Percentiles rank a stretch among this genome's conserved stretches.
Conservation (phyloP, 257 asterid genomes). For the Leonotis leonurus region DNA sequence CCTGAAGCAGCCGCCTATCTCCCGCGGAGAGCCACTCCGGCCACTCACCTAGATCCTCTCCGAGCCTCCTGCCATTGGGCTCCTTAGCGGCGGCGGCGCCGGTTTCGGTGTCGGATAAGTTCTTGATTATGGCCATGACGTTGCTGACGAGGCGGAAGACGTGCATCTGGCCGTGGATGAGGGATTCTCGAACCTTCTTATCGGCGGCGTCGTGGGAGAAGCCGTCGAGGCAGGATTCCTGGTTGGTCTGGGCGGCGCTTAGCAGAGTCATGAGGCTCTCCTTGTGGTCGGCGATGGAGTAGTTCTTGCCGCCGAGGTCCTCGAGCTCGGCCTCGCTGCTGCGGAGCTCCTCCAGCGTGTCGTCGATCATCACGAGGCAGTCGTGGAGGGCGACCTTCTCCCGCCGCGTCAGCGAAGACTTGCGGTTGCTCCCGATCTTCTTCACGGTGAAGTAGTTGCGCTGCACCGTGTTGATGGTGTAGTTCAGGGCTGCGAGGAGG, state of each 20-base stretch:
- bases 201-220: constrained; percentile 59
- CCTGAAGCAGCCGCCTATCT: constrained; percentile 49
- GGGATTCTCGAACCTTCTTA: constrained; percentile 24
- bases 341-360: constrained; percentile 51
- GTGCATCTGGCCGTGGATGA: constrained; percentile 39
- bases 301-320: constrained; percentile 26
- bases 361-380: constrained; percentile 49
- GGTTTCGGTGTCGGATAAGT: constrained; percentile 32
- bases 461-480: constrained; percentile 45
- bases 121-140: constrained; percentile 47
- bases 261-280: constrained; percentile 32
- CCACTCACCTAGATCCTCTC: constrained; percentile 41
- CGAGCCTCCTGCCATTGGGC: constrained; percentile 23
- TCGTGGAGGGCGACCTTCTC: constrained; percentile 54
- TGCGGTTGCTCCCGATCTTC: constrained; percentile 20
- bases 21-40: constrained; percentile 59
- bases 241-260: constrained; percentile 66
- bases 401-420: constrained; percentile 27
- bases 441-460: constrained; percentile 44
- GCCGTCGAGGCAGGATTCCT: constrained; percentile 60
- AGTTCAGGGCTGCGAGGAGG: constrained; percentile 41
- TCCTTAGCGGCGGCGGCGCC: neutral
- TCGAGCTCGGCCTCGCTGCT: constrained; percentile 20
- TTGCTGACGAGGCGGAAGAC: constrained; percentile 53
- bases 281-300: constrained; percentile 29